Evolutionary conservation across 2,329 filamentous ascomycete species (phyloP).

Genomic region (Neonectria coccinea): DNA sequence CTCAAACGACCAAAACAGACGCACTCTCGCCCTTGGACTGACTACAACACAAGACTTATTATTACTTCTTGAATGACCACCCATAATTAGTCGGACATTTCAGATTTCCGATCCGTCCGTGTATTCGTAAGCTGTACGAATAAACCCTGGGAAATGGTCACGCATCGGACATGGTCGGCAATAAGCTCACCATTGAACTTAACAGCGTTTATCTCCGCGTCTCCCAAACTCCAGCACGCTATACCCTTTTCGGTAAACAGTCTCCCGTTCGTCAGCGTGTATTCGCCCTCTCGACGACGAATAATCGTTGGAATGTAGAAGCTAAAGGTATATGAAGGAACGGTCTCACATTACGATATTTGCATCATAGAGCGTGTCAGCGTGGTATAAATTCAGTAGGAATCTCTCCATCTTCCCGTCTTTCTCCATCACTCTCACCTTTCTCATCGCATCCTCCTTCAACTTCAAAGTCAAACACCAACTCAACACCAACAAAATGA

Average conservation of each 20-base stretch:
- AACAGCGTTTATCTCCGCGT: neutral
- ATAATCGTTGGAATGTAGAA: neutral
- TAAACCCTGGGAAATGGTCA: too few species aligned
- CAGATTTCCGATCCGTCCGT: neutral
- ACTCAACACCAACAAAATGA: slow-evolving; percentile 31
- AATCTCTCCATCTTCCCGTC: neutral
- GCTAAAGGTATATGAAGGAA: neutral
- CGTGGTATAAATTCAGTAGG: slow-evolving; percentile 25
- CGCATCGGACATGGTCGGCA: neutral
- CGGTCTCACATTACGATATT: neutral
- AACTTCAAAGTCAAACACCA: too few species aligned
- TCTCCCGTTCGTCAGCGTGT: slow-evolving; percentile 26
- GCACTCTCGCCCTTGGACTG: too few species aligned
- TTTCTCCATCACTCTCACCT: neutral
- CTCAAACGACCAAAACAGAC: too few species aligned
- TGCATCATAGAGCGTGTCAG: neutral
- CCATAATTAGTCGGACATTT: neutral
- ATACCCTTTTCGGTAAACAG: slow-evolving; percentile 11
- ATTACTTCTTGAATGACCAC: neutral
- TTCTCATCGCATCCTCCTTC: too few species aligned
- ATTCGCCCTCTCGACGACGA: neutral
- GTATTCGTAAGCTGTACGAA: too few species aligned
- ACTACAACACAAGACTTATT: neutral
- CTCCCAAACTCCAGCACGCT: neutral
- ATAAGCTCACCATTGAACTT: neutral